Conservation (phyloP, 306 rosid genomes). For the Dryas octopetala region DNA sequence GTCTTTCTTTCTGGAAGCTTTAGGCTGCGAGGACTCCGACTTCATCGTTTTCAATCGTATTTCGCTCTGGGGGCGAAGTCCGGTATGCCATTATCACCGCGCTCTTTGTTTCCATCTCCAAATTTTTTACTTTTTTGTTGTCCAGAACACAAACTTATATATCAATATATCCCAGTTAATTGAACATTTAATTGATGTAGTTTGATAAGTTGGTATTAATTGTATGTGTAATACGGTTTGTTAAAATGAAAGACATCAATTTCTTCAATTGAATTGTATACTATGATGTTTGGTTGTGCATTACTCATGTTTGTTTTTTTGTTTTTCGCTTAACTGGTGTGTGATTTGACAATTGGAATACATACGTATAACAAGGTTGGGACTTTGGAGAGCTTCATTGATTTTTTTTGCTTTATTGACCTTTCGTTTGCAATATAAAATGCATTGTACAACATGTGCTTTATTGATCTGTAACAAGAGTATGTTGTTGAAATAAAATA, state of each 20-base stretch:
- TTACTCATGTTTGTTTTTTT: background rate
- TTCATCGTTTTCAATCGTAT: background rate
- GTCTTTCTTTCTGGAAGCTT: background rate
- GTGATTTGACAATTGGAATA: background rate
- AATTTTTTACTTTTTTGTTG: background rate
- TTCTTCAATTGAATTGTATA: background rate
- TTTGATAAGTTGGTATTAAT: too few species aligned
- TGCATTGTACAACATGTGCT: slow-evolving; percentile 20
- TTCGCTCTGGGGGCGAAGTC: background rate
- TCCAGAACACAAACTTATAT: too few species aligned
- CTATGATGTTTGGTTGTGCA: background rate
- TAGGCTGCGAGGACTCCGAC: background rate
- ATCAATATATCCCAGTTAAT: background rate
- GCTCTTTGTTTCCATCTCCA: background rate
- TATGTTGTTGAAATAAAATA: slow-evolving; percentile 12
- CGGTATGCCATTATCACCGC: background rate
- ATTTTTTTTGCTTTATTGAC: background rate
- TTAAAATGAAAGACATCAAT: background rate
- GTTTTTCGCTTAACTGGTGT: background rate
- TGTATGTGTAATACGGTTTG: too few species aligned
- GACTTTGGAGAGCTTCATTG: background rate
- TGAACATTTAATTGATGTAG: background rate
- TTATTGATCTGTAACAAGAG: background rate
- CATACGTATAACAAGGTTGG: background rate
- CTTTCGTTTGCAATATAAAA: slow-evolving; percentile 17